Evolutionary conservation across 352 stramenopile species (phyloP), one percentile per base, ranked within the genome.

Genomic region (Phytophthora sp.): DNA sequence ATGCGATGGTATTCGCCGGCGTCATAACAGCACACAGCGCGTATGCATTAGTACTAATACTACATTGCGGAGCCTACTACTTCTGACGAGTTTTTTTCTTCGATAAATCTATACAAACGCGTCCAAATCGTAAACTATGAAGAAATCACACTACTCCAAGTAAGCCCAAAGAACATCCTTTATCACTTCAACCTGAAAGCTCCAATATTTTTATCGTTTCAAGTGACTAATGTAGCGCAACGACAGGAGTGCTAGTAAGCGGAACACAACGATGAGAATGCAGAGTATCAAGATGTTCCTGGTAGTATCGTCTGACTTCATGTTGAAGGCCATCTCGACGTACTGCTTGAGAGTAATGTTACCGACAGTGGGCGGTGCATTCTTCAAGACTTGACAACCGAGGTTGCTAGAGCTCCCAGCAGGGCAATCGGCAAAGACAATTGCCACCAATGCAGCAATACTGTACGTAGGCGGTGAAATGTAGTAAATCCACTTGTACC

Each of bases 401-500:
- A 83, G 57, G 27, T 54, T 60, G 3, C 38, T 56, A 3, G 11
- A 56, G 1, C 52, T 55, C 9, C 24, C 42, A 11, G 69, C 57
- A 16, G 71, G 73, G 24, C 73, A 84, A 20, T 82, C 64, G 8
- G 67, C 67, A 20, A 83, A 87, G 2, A 83, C 51, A 12, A 82
- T 51, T 4, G 76, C 65, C 8, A 71, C 54, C 1, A 89, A 41
- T 7, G 67, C 51, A 18, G 80, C 68, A 46, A 88, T 76, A 47
- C 52, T 72, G 62, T 86, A 88, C 15, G 66, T 78, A 1, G 70
- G 77, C 7, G 79, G 79, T 2, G 75, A 77, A 42, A 82, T 81
- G 57, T 79, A 84, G 72, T 86, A 72, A 50, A 89, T 73, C 80
- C 78, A 89, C 57, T 78, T 80, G 66, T 88, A 89, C 1, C 57